Percentiles rank a stretch among this genome's conserved stretches.
Evolutionary conservation across 768 basidiomycete genomes (phyloP).

Genomic region (Agrocybe pediades): DNA sequence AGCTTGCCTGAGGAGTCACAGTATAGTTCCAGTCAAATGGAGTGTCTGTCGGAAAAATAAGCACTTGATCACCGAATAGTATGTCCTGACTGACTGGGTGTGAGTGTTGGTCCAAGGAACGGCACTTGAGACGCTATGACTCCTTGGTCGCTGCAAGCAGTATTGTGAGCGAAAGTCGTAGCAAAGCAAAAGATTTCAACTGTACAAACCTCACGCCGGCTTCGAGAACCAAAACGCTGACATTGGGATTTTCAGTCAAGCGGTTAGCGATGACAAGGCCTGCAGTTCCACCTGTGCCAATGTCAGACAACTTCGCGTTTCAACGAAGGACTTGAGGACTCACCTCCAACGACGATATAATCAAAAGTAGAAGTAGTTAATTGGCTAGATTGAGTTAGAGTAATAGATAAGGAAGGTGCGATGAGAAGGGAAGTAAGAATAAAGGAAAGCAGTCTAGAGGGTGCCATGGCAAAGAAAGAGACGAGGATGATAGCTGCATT

Average conservation of each 20-base stretch:
- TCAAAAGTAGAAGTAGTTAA: neutral
- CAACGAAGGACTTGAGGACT: too few relatives aligned
- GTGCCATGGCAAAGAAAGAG: neutral
- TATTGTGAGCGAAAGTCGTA: too few relatives aligned
- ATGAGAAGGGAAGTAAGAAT: neutral
- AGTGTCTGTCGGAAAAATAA: conserved; percentile 1
- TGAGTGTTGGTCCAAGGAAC: conserved; percentile 5
- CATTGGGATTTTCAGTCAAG: conserved; percentile 5
- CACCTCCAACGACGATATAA: conserved; percentile 10
- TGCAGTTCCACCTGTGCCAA: conserved; percentile 3
- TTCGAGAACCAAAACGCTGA: conserved; percentile 2
- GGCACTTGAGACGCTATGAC: conserved; percentile 1
- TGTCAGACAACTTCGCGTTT: neutral
- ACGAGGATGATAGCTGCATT: too few relatives aligned
- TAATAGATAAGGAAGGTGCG: neutral
- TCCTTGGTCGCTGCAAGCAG: conserved; percentile 3
- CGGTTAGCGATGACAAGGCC: conserved; percentile 10
- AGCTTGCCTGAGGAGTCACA: conserved; percentile 1
- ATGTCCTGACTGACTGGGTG: neutral
- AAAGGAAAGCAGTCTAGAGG: neutral
- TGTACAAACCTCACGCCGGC: conserved; percentile 1
- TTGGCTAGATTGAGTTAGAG: neutral
- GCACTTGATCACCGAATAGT: neutral
- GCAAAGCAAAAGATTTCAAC: too few relatives aligned
- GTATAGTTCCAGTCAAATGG: conserved; percentile 14